A percentile compares a stretch with the other conserved stretches of the same genome.
phyloP scores from a whole-genome alignment of 129 eudicot species.

The Logfia minima region DNA sequence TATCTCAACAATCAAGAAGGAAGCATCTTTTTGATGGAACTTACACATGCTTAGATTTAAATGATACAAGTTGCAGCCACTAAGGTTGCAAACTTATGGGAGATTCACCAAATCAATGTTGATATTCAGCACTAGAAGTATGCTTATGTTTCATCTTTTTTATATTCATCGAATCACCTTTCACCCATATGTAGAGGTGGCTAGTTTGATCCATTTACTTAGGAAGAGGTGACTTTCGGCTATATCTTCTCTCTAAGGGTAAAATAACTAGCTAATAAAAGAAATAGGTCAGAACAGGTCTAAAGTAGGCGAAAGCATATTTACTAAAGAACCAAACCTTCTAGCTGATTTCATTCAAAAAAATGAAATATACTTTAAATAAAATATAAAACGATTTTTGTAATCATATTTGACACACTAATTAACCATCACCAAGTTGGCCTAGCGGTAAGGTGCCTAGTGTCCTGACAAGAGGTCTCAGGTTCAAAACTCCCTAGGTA shows the following conservation, averaged over 20 bases:
- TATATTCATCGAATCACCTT: not conserved
- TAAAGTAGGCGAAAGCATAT: not conserved
- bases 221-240: not conserved
- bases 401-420: not conserved
- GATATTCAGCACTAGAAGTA: not conserved
- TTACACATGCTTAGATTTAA: not conserved
- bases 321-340: not conserved
- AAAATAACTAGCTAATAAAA: not conserved
- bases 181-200: constrained; percentile 1
- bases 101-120: not conserved
- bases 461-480: too few species aligned
- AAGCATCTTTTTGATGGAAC: not conserved
- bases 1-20: too few species aligned
- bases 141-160: not conserved
- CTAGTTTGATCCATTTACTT: not conserved
- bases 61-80: not conserved
- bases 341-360: not conserved
- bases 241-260: not conserved
- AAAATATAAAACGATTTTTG: not conserved
- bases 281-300: not conserved
- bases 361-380: not conserved
- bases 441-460: too few species aligned
- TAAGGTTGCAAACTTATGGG: not conserved
- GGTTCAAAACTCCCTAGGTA: too few species aligned
- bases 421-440: too few species aligned